A percentile compares a stretch with the other conserved stretches of the same genome.
These are phyloP conservation scores for Sarocladium brachiariae DNA, from an alignment of 2,329 filamentous ascomycete species.

Conservation along the genomic window DNA sequence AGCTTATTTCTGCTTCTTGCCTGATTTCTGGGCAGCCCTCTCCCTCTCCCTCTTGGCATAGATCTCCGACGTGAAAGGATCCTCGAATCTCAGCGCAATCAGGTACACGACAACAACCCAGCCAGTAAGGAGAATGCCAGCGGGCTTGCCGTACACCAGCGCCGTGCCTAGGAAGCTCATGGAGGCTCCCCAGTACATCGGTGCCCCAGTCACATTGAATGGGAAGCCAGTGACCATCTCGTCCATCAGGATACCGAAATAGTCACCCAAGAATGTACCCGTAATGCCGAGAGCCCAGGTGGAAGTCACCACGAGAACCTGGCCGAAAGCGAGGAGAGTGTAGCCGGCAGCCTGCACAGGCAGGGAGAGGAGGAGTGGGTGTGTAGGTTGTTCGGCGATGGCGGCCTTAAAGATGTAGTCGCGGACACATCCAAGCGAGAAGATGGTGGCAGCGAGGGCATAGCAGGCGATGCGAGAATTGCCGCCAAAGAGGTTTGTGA, in stretches of 20 bases:
- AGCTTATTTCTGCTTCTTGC: constrained; percentile 49
- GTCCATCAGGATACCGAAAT: constrained; percentile 98
- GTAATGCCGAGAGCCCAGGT: constrained; percentile 92
- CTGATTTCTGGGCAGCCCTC: constrained; percentile 37
- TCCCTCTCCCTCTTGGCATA: constrained; percentile 76
- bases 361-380: constrained; percentile 61
- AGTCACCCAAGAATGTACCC: constrained; percentile 94
- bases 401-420: constrained; percentile 84
- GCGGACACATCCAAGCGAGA: constrained; percentile 81
- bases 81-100: constrained; percentile 78
- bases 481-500: constrained; percentile 81
- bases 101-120: constrained; percentile 74
- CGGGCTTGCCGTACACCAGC: constrained; percentile 78
- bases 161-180: constrained; percentile 88
- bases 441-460: constrained; percentile 79
- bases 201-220: constrained; percentile 83
- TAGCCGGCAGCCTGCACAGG: constrained; percentile 56
- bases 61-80: constrained; percentile 89
- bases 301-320: constrained; percentile 77
- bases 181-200: constrained; percentile 95
- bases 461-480: constrained; percentile 80
- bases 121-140: constrained; percentile 68
- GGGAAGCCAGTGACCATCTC: constrained; percentile 90
- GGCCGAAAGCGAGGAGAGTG: constrained; percentile 66
- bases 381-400: constrained; percentile 66